A percentile compares a stretch with the other conserved stretches of the same genome.
These are phyloP conservation scores for Stachybotrys elegans DNA, from an alignment of 2,329 filamentous ascomycete genomes.

Conservation along the genomic window DNA sequence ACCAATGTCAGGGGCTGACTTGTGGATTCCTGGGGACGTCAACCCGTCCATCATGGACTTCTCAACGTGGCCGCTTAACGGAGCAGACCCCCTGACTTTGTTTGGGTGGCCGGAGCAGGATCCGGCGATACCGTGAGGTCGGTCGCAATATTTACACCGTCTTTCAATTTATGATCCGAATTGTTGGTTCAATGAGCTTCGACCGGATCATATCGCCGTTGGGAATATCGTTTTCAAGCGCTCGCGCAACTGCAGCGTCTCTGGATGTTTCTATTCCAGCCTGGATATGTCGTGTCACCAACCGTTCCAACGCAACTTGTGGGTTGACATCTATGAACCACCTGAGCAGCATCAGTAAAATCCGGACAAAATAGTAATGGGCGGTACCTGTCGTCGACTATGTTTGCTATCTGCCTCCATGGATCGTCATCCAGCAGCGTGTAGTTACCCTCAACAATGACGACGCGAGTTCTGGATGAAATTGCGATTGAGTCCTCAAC, in stretches of 20 bases:
- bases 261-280: constrained; percentile 20
- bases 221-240: constrained; percentile 22
- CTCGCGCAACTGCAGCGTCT: constrained; percentile 16
- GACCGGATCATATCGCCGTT: constrained; percentile 20
- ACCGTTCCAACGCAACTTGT: constrained; percentile 15
- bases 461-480: constrained; percentile 34
- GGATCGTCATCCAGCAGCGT: constrained; percentile 38
- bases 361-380: not conserved
- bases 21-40: constrained; percentile 10
- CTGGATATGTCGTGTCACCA: constrained; percentile 18
- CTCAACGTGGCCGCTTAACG: constrained; percentile 16
- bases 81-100: constrained; percentile 13
- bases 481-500: no score
- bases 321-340: constrained; percentile 22
- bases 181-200: constrained; percentile 16
- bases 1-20: constrained; percentile 4
- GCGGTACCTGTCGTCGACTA: constrained; percentile 37
- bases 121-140: constrained; percentile 5
- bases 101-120: constrained; percentile 15
- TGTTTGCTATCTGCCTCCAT: constrained; percentile 34
- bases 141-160: not conserved
- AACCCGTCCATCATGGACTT: constrained; percentile 19
- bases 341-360: constrained; percentile 6
- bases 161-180: constrained; percentile 18
- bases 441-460: constrained; percentile 50